phyloP scores from a whole-genome alignment of 345 rosid genomes.

The Gossypium longicalyx region DNA sequence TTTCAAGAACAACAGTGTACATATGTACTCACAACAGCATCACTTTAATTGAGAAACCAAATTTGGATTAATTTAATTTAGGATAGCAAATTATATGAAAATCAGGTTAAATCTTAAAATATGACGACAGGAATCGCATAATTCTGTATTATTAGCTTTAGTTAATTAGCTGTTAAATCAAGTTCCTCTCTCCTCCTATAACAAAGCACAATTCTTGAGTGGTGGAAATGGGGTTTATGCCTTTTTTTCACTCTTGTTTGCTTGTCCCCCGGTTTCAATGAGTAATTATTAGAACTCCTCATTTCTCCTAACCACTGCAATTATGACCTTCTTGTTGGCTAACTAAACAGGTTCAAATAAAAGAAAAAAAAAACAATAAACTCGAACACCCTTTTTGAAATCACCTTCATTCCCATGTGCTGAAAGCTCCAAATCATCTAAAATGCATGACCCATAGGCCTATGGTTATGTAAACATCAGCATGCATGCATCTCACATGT shows the following conservation, averaged over 20 bases:
- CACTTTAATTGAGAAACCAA: too few species aligned
- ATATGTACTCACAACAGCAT: too few species aligned
- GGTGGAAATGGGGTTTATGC: neutral
- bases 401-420: neutral
- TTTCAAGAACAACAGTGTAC: too few species aligned
- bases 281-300: neutral
- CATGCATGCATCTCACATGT: constrained; percentile 8
- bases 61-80: too few species aligned
- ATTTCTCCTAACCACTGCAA: neutral
- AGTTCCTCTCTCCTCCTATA: neutral
- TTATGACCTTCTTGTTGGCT: neutral
- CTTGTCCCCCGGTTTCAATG: neutral
- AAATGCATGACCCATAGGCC: neutral
- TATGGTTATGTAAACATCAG: neutral
- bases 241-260: neutral
- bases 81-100: too few species aligned
- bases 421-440: constrained; percentile 5
- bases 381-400: neutral
- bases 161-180: neutral
- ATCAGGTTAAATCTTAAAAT: too few species aligned
- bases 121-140: neutral
- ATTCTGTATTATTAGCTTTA: neutral
- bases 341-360: neutral
- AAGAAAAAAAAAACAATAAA: neutral
- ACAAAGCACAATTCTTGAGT: neutral